A percentile compares a stretch with the other conserved stretches of the same genome.
phyloP scores from a whole-genome alignment of 176 grass and related monocot species.

The Paspalum vaginatum region DNA sequence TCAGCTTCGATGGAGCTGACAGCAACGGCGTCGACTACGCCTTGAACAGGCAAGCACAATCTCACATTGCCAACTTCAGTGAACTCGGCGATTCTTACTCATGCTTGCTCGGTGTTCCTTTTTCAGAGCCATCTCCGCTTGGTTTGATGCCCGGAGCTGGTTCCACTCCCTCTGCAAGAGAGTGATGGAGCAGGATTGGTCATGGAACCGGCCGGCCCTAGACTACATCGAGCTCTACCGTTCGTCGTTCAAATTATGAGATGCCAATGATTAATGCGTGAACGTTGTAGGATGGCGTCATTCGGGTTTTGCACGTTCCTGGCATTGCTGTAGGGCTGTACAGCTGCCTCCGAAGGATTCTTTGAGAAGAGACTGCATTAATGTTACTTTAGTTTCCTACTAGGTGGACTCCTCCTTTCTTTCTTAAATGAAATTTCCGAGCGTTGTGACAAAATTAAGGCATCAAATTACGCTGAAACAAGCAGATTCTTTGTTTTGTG shows the following conservation, averaged over 20 bases:
- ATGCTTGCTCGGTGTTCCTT: neutral
- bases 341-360: too few species aligned
- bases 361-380: too few species aligned
- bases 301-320: too few species aligned
- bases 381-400: too few species aligned
- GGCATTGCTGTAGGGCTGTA: too few species aligned
- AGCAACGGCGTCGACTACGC: slow-evolving; percentile 55
- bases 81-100: neutral
- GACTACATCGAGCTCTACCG: slow-evolving; percentile 92
- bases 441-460: too few species aligned
- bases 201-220: slow-evolving; percentile 84
- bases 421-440: too few species aligned
- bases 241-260: slow-evolving; percentile 49
- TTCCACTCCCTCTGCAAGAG: slow-evolving; percentile 71
- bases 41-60: slow-evolving; percentile 66
- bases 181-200: slow-evolving; percentile 95
- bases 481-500: too few species aligned
- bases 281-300: too few species aligned
- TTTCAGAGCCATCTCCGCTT: slow-evolving; percentile 68
- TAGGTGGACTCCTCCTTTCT: too few species aligned
- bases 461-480: too few species aligned
- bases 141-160: slow-evolving; percentile 70
- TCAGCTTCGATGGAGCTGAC: slow-evolving; percentile 82
- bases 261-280: too few species aligned
- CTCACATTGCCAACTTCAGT: neutral